Conservation (phyloP, 176 grass and related monocot genomes). For the Eragrostis curvula region DNA sequence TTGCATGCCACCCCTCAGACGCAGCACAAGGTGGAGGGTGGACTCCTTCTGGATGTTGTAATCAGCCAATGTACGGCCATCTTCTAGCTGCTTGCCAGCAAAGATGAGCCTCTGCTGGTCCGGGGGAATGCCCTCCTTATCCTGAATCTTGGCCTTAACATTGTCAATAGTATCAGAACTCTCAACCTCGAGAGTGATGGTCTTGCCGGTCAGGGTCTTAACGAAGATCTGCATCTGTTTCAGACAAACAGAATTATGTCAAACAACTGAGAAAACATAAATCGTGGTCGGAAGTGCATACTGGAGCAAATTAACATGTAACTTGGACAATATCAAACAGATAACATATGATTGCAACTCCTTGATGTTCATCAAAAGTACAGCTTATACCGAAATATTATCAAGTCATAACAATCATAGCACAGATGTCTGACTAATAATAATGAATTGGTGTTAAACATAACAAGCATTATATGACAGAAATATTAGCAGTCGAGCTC, state of each 20-base stretch:
- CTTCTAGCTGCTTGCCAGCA: slow-evolving; percentile 70
- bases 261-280: not conserved
- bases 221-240: slow-evolving; percentile 71
- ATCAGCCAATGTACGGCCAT: slow-evolving; percentile 55
- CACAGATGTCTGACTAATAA: too few species aligned
- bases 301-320: not conserved
- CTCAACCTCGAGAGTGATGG: slow-evolving; percentile 60
- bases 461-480: too few species aligned
- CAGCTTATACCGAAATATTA: too few species aligned
- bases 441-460: too few species aligned
- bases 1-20: slow-evolving; percentile 55
- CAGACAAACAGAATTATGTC: not conserved
- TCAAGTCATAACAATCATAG: too few species aligned
- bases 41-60: slow-evolving; percentile 78
- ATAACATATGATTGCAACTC: too few species aligned
- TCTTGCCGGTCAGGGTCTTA: slow-evolving; percentile 68
- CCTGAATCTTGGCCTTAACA: slow-evolving; percentile 83
- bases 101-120: slow-evolving; percentile 74
- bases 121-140: slow-evolving; percentile 75
- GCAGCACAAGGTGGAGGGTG: slow-evolving; percentile 59
- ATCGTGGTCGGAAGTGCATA: not conserved
- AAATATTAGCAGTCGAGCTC: too few species aligned
- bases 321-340: too few species aligned
- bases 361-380: too few species aligned
- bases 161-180: slow-evolving; percentile 61